Conservation (phyloP, 495 filamentous ascomycete species). For the Aspergillus panamensis region DNA sequence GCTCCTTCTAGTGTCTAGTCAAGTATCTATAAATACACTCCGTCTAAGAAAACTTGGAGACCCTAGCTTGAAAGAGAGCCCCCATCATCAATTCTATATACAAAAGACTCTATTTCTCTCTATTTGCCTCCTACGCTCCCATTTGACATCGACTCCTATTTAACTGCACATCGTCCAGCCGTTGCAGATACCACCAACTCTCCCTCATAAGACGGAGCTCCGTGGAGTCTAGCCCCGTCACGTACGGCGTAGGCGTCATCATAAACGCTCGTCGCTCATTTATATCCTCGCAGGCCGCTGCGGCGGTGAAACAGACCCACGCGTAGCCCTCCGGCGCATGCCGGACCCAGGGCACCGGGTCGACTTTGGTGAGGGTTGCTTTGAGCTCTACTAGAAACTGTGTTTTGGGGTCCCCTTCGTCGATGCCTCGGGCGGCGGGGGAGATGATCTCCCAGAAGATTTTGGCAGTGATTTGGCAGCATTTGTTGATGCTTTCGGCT, state of each 20-base stretch:
- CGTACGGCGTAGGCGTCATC: not conserved
- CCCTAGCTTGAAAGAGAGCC: too few species aligned
- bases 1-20: too few species aligned
- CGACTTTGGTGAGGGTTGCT: not conserved
- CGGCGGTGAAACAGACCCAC: constrained; percentile 3
- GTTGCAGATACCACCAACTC: not conserved
- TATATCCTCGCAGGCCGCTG: not conserved
- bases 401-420: not conserved
- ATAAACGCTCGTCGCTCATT: not conserved
- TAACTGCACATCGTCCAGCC: not conserved
- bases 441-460: not conserved
- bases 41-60: too few species aligned
- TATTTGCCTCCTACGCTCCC: too few species aligned
- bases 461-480: not conserved
- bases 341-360: not conserved
- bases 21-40: too few species aligned
- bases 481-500: not conserved
- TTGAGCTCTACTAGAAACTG: not conserved
- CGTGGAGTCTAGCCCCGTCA: not conserved
- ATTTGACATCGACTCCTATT: too few species aligned
- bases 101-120: too few species aligned
- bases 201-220: constrained; percentile 1
- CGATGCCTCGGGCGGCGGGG: not conserved
- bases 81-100: too few species aligned
- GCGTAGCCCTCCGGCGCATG: constrained; percentile 2